Evolutionary conservation across 345 rosid genomes (phyloP).

Genomic region (Microcos paniculata): DNA sequence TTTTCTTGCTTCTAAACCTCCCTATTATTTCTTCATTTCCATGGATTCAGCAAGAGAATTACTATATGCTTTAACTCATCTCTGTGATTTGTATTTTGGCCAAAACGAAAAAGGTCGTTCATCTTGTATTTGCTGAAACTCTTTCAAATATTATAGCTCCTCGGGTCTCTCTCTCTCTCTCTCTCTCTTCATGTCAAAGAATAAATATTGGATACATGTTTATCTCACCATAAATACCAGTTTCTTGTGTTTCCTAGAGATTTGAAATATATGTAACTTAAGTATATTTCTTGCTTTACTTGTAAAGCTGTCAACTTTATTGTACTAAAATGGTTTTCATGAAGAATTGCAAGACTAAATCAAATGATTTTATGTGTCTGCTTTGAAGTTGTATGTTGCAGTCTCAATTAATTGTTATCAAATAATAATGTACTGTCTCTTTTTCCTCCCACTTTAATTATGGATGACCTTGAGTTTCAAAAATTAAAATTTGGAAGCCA

Average conservation of each 20-base stretch:
- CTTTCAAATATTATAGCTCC: background rate
- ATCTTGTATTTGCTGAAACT: background rate
- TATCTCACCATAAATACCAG: background rate
- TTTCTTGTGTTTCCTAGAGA: background rate
- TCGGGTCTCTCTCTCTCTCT: no score
- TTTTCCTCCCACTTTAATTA: background rate
- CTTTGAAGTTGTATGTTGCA: background rate
- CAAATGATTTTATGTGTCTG: background rate
- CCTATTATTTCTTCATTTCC: slow-evolving; percentile 6
- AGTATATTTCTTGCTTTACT: background rate
- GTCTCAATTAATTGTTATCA: background rate
- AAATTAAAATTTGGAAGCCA: background rate
- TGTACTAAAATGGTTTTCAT: background rate
- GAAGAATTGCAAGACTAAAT: background rate
- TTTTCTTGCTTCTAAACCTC: slow-evolving; percentile 21
- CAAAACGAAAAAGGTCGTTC: background rate
- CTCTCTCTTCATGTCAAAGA: background rate
- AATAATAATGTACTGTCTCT: background rate
- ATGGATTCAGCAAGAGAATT: background rate
- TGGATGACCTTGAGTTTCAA: background rate
- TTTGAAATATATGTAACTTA: background rate
- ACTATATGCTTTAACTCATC: background rate
- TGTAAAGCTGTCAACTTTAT: background rate
- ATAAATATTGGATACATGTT: background rate
- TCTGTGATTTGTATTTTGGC: background rate